These are phyloP conservation scores for Aspergillus sclerotiicarbonarius DNA, from an alignment of 495 filamentous ascomycete species.

Conservation along the genomic window DNA sequence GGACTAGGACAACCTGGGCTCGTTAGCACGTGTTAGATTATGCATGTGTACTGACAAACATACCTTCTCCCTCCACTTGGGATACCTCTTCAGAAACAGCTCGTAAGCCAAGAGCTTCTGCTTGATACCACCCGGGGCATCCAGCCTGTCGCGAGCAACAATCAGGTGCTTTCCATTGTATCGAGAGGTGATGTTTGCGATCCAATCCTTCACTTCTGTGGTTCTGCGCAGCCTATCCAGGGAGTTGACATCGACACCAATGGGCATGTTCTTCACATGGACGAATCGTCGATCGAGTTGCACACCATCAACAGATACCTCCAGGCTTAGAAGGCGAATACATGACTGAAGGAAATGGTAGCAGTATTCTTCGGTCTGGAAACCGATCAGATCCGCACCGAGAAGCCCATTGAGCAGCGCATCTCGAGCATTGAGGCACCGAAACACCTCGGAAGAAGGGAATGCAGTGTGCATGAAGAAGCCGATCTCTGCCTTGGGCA, in stretches of 20 bases:
- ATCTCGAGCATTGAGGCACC: conserved; percentile 82
- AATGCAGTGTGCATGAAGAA: conserved; percentile 95
- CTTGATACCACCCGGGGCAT: conserved; percentile 81
- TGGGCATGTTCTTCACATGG: conserved; percentile 65
- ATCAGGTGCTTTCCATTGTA: conserved; percentile 86
- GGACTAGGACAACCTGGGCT: conserved; percentile 73
- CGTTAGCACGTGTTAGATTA: background rate
- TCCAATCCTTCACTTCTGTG: conserved; percentile 70
- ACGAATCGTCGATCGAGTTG: conserved; percentile 92
- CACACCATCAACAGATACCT: conserved; percentile 81
- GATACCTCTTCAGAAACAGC: conserved; percentile 87
- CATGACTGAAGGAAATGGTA: conserved; percentile 92
- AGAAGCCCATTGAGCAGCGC: conserved; percentile 86
- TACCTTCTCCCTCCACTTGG: conserved; percentile 77
- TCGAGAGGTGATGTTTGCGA: conserved; percentile 70
- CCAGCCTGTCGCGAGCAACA: conserved; percentile 88
- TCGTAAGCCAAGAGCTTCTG: conserved; percentile 93
- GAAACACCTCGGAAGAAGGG: conserved; percentile 91
- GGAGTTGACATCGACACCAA: conserved; percentile 77
- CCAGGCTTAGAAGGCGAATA: conserved; percentile 79
- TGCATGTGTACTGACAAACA: background rate
- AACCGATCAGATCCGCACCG: conserved; percentile 84
- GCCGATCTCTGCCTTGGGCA: conserved; percentile 86
- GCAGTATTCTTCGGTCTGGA: conserved; percentile 89
- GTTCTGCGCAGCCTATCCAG: conserved; percentile 69